A percentile compares a stretch with the other conserved stretches of the same genome.
Conservation (phyloP, 345 rosid genomes). For the Erodium maritimum region DNA sequence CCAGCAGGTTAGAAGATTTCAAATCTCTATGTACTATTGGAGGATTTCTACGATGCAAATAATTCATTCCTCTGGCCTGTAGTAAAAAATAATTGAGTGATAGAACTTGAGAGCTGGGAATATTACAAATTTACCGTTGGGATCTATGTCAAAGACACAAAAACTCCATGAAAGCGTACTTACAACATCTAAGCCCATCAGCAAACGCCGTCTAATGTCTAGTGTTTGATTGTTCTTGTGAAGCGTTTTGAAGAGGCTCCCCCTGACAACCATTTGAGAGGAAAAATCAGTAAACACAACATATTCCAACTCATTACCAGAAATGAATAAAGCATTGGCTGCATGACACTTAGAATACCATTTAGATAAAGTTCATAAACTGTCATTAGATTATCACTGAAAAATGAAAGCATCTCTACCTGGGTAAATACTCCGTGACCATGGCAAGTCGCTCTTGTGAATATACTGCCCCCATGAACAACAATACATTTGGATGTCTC, state of each 20-base stretch:
- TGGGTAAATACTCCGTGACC: slow-evolving; percentile 73
- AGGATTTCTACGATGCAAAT: slow-evolving; percentile 79
- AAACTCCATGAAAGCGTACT: no score
- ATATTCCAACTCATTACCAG: background rate
- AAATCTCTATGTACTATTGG: slow-evolving; percentile 84
- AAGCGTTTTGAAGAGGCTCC: slow-evolving; percentile 84
- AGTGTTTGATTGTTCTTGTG: slow-evolving; percentile 60
- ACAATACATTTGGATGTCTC: slow-evolving; percentile 82
- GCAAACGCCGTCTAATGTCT: slow-evolving; percentile 59
- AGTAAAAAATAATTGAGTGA: slow-evolving; percentile 4
- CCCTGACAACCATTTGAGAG: slow-evolving; percentile 41
- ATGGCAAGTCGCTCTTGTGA: slow-evolving; percentile 65
- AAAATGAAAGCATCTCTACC: slow-evolving; percentile 29
- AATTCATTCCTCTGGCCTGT: slow-evolving; percentile 94
- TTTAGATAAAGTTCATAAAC: background rate
- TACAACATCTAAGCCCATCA: slow-evolving; percentile 87
- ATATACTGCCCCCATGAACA: slow-evolving; percentile 91
- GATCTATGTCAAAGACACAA: no score
- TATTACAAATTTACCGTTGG: background rate
- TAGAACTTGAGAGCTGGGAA: background rate
- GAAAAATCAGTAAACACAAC: background rate
- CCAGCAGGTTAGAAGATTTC: slow-evolving; percentile 85
- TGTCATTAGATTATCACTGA: no score
- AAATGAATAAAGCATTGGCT: background rate
- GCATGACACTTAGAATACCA: background rate